Percentiles rank a stretch among this genome's conserved stretches.
Evolutionary conservation across 768 basidiomycete genomes (phyloP).

Genomic region (Sporobolomyces pararoseus): DNA sequence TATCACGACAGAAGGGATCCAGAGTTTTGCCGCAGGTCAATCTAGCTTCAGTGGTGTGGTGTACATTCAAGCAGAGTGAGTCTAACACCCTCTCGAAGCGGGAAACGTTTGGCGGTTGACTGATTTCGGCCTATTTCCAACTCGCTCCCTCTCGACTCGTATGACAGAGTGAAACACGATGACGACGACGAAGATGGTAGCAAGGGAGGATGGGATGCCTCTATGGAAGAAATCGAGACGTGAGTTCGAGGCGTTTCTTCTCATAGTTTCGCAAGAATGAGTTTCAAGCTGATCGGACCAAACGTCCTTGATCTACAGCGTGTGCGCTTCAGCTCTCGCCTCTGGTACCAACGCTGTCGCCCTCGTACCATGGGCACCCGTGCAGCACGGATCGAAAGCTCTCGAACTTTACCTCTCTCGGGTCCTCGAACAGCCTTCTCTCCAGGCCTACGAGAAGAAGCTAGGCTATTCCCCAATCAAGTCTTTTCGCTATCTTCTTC

Average conservation of each 20-base stretch:
- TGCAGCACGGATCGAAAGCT: slow-evolving; percentile 20
- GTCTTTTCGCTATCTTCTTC: slow-evolving; percentile 36
- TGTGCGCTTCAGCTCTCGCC: slow-evolving; percentile 11
- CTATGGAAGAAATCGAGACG: slow-evolving; percentile 31
- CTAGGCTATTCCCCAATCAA: slow-evolving; percentile 26
- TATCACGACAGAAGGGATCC: neutral
- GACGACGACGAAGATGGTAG: slow-evolving; percentile 22
- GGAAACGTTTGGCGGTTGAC: neutral
- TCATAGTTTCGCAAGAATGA: no score
- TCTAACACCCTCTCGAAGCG: neutral
- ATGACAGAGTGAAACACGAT: slow-evolving; percentile 16
- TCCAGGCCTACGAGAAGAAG: slow-evolving; percentile 1
- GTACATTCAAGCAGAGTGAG: slow-evolving; percentile 37
- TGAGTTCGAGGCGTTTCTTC: neutral
- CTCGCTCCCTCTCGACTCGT: no score
- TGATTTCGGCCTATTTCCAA: slow-evolving; percentile 1
- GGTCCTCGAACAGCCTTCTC: slow-evolving; percentile 16
- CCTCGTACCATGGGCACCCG: slow-evolving; percentile 36
- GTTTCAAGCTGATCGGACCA: no score
- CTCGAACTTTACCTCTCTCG: slow-evolving; percentile 17
- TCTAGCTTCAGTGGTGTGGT: slow-evolving; percentile 5
- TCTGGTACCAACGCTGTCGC: slow-evolving; percentile 5
- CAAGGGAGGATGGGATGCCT: slow-evolving; percentile 34
- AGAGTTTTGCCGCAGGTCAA: slow-evolving; percentile 3
- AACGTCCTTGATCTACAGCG: slow-evolving; percentile 6